phyloP scores from a whole-genome alignment of 1,139 yeast genomes.

The Hemisphaericaspora xylofermentans region DNA sequence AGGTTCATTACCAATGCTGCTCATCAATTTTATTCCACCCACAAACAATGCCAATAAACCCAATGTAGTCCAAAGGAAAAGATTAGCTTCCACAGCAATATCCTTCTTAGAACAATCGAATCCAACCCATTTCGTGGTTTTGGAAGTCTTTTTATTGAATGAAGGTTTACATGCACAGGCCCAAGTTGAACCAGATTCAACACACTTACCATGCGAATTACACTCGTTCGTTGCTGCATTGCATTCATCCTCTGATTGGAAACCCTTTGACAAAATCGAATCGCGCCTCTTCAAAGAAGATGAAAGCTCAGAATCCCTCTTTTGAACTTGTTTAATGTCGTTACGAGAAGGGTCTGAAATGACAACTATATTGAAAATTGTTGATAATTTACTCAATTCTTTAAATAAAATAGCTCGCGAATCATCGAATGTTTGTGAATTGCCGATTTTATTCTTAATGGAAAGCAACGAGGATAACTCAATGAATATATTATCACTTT shows the following conservation, averaged over 20 bases:
- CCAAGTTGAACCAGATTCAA: slow-evolving; percentile 27
- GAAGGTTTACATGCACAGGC: slow-evolving; percentile 60
- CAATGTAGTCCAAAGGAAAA: slow-evolving; percentile 65
- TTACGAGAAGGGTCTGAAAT: slow-evolving; percentile 26
- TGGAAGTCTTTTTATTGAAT: slow-evolving; percentile 40
- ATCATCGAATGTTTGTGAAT: slow-evolving; percentile 39
- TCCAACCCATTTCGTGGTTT: slow-evolving; percentile 69
- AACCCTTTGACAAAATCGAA: slow-evolving; percentile 19
- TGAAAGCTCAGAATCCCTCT: slow-evolving; percentile 29
- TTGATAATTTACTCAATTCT: slow-evolving; percentile 22
- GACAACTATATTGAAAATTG: slow-evolving; percentile 33
- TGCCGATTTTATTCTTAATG: slow-evolving; percentile 44
- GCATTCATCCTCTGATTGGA: slow-evolving; percentile 52
- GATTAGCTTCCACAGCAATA: slow-evolving; percentile 60
- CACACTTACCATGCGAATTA: slow-evolving; percentile 60
- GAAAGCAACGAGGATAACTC: slow-evolving; percentile 43
- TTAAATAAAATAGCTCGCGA: slow-evolving; percentile 27
- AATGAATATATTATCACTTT: slow-evolving; percentile 27
- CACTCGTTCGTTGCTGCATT: slow-evolving; percentile 53
- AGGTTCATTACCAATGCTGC: slow-evolving; percentile 55
- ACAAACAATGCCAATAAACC: slow-evolving; percentile 45
- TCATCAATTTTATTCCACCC: slow-evolving; percentile 56
- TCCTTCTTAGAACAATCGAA: slow-evolving; percentile 65
- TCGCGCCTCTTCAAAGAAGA: slow-evolving; percentile 13
- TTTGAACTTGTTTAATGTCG: slow-evolving; percentile 13